Base-by-base conservation (phyloP, 1,284 basidiomycete species). In the Hymenochaete sp. region DNA sequence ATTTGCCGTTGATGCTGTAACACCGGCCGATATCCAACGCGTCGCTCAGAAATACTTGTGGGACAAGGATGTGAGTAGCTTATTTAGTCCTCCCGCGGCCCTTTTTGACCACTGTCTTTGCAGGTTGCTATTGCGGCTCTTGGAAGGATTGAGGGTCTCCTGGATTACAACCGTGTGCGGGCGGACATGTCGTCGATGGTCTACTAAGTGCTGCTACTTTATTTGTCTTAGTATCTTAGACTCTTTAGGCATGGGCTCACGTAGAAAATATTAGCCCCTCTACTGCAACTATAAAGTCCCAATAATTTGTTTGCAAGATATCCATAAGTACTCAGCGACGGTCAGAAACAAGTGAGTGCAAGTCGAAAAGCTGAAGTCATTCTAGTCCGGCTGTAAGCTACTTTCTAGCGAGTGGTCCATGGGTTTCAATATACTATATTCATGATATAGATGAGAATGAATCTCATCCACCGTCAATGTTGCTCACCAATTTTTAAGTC, bases 31-130 rank as follows among this genome's bases (percentile, higher is more conserved):
- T 64, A 93, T 98, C 66, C 86, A 90, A 72, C 78, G 88, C 33
- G 91, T 93, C 52, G 95, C 95, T 39, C 82, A 90, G 68, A 95
- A 93, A 70, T 96, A 97, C 67, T 73, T 98, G 25, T 98, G 93
- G 92, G 95, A 97, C 66, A 85, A 85, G 65, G 90, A 93, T 65
- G 84, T 86, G 59, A 58, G 82, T 73, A n/a, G 4, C 28, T 36
- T 19, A 10, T 52, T 24, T 29, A 25, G 1, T 28, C 19, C 51
- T 44, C 54, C 42, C 33, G 42, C 53, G 28, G 52, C 52, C 39
- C 39, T 50, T 16, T 44, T 19, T 18, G 24, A 35, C 13, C 32
- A 48, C 3, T 10, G 42, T 21, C 56, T 39, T 58, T 61, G 51
- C 50, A 90, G 82, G 73, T 93, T 55, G 79, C 89, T 3, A 65